phyloP scores from a whole-genome alignment of 1,139 yeast genomes.

The Starmera stellimalicola region DNA sequence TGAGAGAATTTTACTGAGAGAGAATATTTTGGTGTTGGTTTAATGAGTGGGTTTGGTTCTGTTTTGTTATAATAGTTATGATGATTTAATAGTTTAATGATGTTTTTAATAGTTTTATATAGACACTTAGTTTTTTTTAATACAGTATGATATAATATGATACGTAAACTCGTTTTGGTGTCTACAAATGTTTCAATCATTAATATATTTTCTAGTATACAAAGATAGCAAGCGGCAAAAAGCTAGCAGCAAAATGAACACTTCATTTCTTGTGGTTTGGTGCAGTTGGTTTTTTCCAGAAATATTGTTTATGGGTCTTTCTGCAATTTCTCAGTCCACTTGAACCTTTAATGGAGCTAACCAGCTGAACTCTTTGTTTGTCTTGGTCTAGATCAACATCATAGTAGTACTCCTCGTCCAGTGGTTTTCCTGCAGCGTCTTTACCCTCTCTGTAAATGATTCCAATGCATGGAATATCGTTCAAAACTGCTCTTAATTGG shows the following conservation, averaged over 20 bases:
- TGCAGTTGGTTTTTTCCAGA: slow-evolving; percentile 63
- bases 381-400: slow-evolving; percentile 77
- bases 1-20: slow-evolving; percentile 33
- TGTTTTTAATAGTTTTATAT: no score
- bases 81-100: no score
- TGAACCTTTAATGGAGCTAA: slow-evolving; percentile 70
- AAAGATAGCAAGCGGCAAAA: no score
- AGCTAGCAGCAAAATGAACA: neutral
- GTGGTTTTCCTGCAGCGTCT: slow-evolving; percentile 92
- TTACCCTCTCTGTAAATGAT: slow-evolving; percentile 81
- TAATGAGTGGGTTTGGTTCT: no score
- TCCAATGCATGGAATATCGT: slow-evolving; percentile 49
- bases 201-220: no score
- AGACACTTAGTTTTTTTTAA: no score
- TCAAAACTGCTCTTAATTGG: slow-evolving; percentile 35
- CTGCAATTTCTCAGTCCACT: slow-evolving; percentile 81
- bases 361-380: slow-evolving; percentile 55
- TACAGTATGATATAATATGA: no score
- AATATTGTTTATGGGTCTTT: slow-evolving; percentile 87
- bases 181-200: no score
- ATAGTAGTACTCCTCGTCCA: slow-evolving; percentile 90
- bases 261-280: slow-evolving; percentile 9
- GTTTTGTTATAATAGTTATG: no score
- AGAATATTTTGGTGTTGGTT: no score
- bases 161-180: no score